Percentiles rank a stretch among this genome's conserved stretches.
Conservation (phyloP, 2,329 filamentous ascomycete genomes). For the Thermothelomyces thermophilus region DNA sequence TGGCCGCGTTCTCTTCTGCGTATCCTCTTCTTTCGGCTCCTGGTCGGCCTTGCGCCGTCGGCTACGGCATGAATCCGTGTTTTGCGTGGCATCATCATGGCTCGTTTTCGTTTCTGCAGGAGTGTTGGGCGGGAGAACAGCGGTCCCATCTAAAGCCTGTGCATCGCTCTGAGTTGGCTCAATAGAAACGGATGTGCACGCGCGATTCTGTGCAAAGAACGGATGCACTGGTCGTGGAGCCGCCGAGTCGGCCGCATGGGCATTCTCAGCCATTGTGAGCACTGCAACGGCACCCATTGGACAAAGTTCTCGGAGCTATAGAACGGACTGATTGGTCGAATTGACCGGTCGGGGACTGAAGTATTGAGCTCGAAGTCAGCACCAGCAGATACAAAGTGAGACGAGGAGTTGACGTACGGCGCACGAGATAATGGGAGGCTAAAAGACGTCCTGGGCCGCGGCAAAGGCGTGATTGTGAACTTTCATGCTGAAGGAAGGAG, state of each 20-base stretch:
- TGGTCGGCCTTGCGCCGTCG: slow-evolving; percentile 26
- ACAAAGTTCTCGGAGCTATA: slow-evolving; percentile 9
- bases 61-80: slow-evolving; percentile 9
- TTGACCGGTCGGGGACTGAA: not conserved
- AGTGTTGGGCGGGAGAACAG: slow-evolving; percentile 1
- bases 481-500: slow-evolving; percentile 9
- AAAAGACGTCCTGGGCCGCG: slow-evolving; percentile 15
- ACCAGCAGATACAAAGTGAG: not conserved
- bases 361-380: not conserved
- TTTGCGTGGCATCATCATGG: slow-evolving; percentile 10
- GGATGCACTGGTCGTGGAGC: slow-evolving; percentile 45
- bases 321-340: not conserved
- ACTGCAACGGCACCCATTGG: slow-evolving; percentile 40
- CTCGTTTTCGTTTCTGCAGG: not conserved
- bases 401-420: not conserved
- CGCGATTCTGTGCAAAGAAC: slow-evolving; percentile 40
- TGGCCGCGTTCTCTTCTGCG: slow-evolving; percentile 19
- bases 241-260: slow-evolving; percentile 6
- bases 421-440: not conserved
- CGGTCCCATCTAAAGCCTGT: not conserved
- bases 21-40: slow-evolving; percentile 16
- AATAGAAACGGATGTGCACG: not conserved
- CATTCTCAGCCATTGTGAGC: slow-evolving; percentile 36
- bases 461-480: not conserved
- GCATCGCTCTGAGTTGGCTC: not conserved